A percentile compares a stretch with the other conserved stretches of the same genome.
Conservation (phyloP, 768 basidiomycete species). For the Collybiopsis confluens region DNA sequence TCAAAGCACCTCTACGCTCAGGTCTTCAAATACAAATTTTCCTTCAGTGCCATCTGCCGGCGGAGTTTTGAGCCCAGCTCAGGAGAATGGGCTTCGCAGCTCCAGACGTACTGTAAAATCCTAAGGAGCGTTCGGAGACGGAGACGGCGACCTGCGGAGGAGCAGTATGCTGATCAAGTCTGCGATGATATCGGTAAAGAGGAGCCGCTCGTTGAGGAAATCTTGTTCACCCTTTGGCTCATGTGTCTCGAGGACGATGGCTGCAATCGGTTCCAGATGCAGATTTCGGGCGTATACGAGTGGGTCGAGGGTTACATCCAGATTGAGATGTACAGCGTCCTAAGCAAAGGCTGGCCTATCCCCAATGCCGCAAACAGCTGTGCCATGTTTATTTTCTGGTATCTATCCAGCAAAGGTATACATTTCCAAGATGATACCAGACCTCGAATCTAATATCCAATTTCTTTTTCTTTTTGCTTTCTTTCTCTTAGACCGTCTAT, state of each 20-base stretch:
- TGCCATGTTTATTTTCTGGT: slow-evolving; percentile 64
- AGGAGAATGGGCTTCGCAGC: slow-evolving; percentile 29
- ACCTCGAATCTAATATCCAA: neutral
- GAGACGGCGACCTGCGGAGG: slow-evolving; percentile 24
- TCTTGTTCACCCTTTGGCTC: slow-evolving; percentile 45
- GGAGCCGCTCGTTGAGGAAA: slow-evolving; percentile 23
- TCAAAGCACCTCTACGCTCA: slow-evolving; percentile 42
- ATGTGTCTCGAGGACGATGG: slow-evolving; percentile 69
- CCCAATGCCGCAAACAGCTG: slow-evolving; percentile 47
- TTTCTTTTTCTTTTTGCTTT: neutral
- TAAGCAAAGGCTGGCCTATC: slow-evolving; percentile 50
- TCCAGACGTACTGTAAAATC: slow-evolving; percentile 31
- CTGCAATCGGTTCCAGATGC: slow-evolving; percentile 54
- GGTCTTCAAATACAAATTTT: slow-evolving; percentile 57
- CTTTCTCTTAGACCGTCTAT: slow-evolving; percentile 19
- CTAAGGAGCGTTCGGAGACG: slow-evolving; percentile 33
- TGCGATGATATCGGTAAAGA: slow-evolving; percentile 15
- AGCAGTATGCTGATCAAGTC: slow-evolving; percentile 12
- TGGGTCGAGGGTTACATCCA: slow-evolving; percentile 45
- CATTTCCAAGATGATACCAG: slow-evolving; percentile 3
- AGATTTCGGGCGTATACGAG: slow-evolving; percentile 41
- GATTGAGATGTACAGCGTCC: slow-evolving; percentile 39
- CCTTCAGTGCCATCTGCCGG: slow-evolving; percentile 44
- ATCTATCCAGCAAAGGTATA: slow-evolving; percentile 49
- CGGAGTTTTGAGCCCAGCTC: slow-evolving; percentile 39